A percentile compares a stretch with the other conserved stretches of the same genome.
Evolutionary conservation across 495 filamentous ascomycete species (phyloP).

Genomic region (Lepraria neglecta): DNA sequence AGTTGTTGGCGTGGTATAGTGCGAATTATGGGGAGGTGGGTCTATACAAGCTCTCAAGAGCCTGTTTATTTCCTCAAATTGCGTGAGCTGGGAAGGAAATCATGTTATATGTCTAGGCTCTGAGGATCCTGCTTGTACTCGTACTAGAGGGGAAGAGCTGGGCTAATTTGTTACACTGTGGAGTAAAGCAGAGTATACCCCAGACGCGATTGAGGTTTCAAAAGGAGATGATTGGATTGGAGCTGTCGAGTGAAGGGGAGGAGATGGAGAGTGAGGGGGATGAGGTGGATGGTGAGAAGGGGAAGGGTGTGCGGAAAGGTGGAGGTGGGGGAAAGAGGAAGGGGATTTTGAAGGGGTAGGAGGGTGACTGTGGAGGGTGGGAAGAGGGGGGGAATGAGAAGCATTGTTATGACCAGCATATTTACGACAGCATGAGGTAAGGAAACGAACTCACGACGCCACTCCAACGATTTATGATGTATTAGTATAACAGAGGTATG

Average conservation of each 20-base stretch:
- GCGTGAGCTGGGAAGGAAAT: too few species aligned
- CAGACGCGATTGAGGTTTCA: slow-evolving; percentile 34
- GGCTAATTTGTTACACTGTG: neutral
- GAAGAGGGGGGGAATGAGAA: neutral
- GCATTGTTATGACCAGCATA: neutral
- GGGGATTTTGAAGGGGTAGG: slow-evolving; percentile 19
- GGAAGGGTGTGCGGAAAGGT: slow-evolving; percentile 10
- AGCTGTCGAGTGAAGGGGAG: slow-evolving; percentile 18
- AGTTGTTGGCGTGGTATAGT: slow-evolving; percentile 16
- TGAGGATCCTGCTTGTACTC: neutral
- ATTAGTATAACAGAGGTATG: neutral
- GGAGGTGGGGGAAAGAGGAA: slow-evolving; percentile 1
- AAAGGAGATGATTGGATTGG: slow-evolving; percentile 20
- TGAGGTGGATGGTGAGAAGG: slow-evolving; percentile 13
- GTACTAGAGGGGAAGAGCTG: neutral
- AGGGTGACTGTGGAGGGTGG: slow-evolving; percentile 13
- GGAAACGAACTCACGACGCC: neutral
- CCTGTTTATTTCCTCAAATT: too few species aligned
- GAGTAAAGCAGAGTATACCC: slow-evolving; percentile 29
- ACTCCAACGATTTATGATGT: too few species aligned
- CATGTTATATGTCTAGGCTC: neutral
- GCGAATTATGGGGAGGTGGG: slow-evolving; percentile 18
- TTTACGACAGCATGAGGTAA: neutral
- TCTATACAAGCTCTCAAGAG: neutral
- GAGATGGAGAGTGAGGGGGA: slow-evolving; percentile 21